Conservation (phyloP, 257 asterid genomes). For the Forsythia viridissima region DNA sequence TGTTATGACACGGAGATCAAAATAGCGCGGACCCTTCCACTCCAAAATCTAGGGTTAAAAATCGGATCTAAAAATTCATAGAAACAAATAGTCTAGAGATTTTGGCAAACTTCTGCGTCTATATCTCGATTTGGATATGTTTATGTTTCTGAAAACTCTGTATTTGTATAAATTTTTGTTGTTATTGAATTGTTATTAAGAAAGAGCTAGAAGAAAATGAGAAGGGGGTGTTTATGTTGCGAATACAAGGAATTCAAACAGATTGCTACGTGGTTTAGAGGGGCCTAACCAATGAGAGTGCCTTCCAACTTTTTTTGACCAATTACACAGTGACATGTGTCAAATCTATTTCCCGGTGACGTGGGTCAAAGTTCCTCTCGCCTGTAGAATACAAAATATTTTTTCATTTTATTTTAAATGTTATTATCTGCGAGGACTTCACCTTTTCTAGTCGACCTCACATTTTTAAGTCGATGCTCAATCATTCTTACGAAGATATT, state of each 20-base stretch:
- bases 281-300: slow-evolving; percentile 58
- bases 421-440: too few species aligned
- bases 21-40: slow-evolving; percentile 19
- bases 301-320: slow-evolving; percentile 29
- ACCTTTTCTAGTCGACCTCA: too few species aligned
- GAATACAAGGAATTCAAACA: slow-evolving; percentile 13
- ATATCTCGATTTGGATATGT: not conserved
- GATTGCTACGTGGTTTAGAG: slow-evolving; percentile 49
- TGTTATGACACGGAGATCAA: slow-evolving; percentile 46
- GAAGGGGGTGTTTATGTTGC: slow-evolving; percentile 16
- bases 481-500: too few species aligned
- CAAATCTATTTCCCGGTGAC: not conserved
- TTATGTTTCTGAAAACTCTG: not conserved
- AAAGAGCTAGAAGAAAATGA: slow-evolving; percentile 12
- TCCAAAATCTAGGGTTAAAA: slow-evolving; percentile 33
- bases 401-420: too few species aligned
- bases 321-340: slow-evolving; percentile 45
- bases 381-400: not conserved
- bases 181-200: not conserved
- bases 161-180: not conserved
- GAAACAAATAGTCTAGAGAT: not conserved
- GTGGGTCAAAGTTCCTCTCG: not conserved
- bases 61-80: slow-evolving; percentile 28
- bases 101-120: slow-evolving; percentile 14
- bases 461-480: too few species aligned